phyloP scores from a whole-genome alignment of 371 early-diverging fungal genomes.

The Mortierella sp. region DNA sequence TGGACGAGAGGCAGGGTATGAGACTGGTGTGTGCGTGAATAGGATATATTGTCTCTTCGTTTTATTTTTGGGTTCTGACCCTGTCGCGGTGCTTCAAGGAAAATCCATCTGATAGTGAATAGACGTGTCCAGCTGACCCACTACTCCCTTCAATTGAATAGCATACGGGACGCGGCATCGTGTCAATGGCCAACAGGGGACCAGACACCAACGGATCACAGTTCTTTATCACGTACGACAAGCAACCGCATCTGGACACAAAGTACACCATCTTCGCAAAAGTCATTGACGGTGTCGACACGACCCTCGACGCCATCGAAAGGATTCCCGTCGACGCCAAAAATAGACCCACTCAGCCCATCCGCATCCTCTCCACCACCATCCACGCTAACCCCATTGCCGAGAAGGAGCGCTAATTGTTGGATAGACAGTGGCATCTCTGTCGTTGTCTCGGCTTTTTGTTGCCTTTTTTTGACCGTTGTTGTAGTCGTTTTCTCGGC shows the following conservation, averaged over 20 bases:
- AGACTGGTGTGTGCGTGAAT: background rate
- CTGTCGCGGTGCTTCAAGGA: background rate
- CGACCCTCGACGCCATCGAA: constrained; percentile 89
- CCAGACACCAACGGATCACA: constrained; percentile 93
- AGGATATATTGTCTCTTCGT: background rate
- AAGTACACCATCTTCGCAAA: constrained; percentile 96
- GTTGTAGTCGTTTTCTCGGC: background rate
- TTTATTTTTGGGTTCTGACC: background rate
- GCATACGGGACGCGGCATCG: constrained; percentile 91
- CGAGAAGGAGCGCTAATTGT: constrained; percentile 60
- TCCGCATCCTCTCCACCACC: constrained; percentile 83
- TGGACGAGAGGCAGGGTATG: too few relatives aligned
- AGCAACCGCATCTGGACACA: constrained; percentile 88
- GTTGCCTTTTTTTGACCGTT: background rate
- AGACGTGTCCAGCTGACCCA: background rate
- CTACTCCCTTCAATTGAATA: constrained; percentile 30
- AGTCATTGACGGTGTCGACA: constrained; percentile 92
- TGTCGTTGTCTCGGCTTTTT: background rate
- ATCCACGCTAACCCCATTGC: constrained; percentile 98
- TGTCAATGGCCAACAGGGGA: constrained; percentile 97
- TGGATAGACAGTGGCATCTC: background rate
- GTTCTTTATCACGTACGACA: constrained; percentile 92
- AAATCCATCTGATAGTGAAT: background rate
- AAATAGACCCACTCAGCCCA: constrained; percentile 85
- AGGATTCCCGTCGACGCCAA: constrained; percentile 89